A percentile compares a stretch with the other conserved stretches of the same genome.
Conservation (phyloP, 139 green algal species). For the Nannochloris sp. region DNA sequence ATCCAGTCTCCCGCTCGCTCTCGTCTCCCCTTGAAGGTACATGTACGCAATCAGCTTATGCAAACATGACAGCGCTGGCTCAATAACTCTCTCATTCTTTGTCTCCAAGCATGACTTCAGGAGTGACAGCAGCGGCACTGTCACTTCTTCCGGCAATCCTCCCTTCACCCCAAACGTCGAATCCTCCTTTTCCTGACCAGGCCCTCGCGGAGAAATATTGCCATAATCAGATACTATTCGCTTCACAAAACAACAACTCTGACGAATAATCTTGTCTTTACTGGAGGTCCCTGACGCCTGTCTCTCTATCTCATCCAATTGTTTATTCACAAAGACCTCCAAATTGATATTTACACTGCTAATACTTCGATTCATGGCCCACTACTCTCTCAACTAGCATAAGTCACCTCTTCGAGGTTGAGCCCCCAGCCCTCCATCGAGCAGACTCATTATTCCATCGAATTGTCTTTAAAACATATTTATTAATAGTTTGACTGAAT, state of each 20-base stretch:
- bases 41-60: constrained; percentile 80
- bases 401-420: too few relatives aligned
- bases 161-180: constrained; percentile 16
- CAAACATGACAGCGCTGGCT: constrained; percentile 69
- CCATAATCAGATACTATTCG: constrained; percentile 21
- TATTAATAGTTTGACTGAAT: too few relatives aligned
- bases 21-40: constrained; percentile 69
- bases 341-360: background rate
- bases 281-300: constrained; percentile 36
- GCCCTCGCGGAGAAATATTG: background rate
- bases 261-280: constrained; percentile 52
- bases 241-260: constrained; percentile 56
- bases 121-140: constrained; percentile 52
- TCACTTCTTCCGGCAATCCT: constrained; percentile 20
- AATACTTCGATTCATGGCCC: too few relatives aligned
- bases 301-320: constrained; percentile 3
- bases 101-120: constrained; percentile 49
- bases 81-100: constrained; percentile 40
- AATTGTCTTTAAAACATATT: too few relatives aligned
- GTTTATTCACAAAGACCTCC: constrained; percentile 11
- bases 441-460: too few relatives aligned
- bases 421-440: too few relatives aligned
- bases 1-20: constrained; percentile 34
- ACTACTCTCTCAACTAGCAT: too few relatives aligned
- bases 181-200: constrained; percentile 3